Conservation (phyloP, 2,329 filamentous ascomycete genomes). For the Ophiostoma sp. region DNA sequence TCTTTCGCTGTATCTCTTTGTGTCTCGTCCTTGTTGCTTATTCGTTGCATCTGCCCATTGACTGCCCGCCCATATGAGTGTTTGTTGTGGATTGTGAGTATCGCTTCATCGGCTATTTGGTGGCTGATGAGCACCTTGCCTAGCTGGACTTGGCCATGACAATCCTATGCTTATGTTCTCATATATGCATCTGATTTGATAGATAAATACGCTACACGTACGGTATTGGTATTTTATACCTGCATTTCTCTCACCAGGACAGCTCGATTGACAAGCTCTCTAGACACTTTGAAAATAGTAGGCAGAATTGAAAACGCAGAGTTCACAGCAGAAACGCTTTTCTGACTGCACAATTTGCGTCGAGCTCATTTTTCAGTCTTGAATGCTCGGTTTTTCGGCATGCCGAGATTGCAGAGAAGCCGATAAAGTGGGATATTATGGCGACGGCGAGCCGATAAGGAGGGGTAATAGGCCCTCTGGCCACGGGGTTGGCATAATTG, state of each 20-base stretch:
- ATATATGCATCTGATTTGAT: no score
- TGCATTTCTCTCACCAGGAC: not conserved
- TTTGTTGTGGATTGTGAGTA: no score
- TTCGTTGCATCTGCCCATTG: no score
- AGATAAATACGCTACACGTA: no score
- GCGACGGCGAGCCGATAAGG: not conserved
- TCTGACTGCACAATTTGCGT: not conserved
- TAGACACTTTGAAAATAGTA: not conserved
- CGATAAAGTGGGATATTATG: slow-evolving; percentile 3
- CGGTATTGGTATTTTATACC: not conserved
- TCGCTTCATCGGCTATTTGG: no score
- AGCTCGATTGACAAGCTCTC: not conserved
- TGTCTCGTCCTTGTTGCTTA: no score
- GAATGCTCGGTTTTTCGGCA: slow-evolving; percentile 4
- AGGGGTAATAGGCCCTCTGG: not conserved
- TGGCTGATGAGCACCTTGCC: no score
- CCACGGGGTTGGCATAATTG: not conserved
- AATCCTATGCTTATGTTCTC: no score
- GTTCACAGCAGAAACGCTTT: not conserved
- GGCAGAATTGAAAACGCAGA: not conserved
- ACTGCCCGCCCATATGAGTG: no score
- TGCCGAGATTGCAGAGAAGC: not conserved
- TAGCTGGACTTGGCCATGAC: no score
- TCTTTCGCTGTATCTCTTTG: no score
- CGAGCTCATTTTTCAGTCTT: not conserved